Evolutionary conservation across 805 yeast genomes (phyloP).

Genomic region (Metschnikowia gruessii): DNA sequence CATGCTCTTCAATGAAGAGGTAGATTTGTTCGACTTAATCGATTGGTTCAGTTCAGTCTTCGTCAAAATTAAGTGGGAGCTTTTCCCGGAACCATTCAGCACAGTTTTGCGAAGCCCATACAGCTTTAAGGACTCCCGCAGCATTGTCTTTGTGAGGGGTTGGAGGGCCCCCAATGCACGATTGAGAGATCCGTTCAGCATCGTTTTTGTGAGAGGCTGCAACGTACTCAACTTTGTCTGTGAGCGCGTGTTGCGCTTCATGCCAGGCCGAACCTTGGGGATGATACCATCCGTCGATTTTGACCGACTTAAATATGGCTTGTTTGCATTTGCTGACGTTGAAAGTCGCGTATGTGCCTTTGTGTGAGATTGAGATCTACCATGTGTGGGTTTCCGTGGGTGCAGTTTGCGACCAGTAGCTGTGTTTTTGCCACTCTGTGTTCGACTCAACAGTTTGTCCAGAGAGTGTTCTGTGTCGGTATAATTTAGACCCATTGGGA

Average conservation of each 20-base stretch:
- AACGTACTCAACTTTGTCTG: slow-evolving; percentile 30
- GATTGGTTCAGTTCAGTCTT: slow-evolving; percentile 19
- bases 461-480: neutral
- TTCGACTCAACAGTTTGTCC: slow-evolving; percentile 1
- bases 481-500: too few relatives aligned
- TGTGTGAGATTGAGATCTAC: slow-evolving; percentile 17
- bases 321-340: slow-evolving; percentile 7
- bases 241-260: slow-evolving; percentile 37
- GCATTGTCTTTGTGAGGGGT: slow-evolving; percentile 20
- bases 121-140: slow-evolving; percentile 16
- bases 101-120: slow-evolving; percentile 15
- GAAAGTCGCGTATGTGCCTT: slow-evolving; percentile 13
- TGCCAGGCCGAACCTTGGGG: slow-evolving; percentile 22
- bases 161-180: slow-evolving; percentile 13
- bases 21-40: slow-evolving; percentile 31
- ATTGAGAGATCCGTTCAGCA: slow-evolving; percentile 15
- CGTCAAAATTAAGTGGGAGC: slow-evolving; percentile 4
- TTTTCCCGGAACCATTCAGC: slow-evolving; percentile 15
- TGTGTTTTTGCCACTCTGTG: slow-evolving; percentile 2
- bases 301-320: slow-evolving; percentile 36
- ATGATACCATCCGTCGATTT: slow-evolving; percentile 41
- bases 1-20: slow-evolving; percentile 34
- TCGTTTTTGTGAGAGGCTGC: slow-evolving; percentile 20
- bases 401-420: slow-evolving; percentile 3
- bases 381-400: slow-evolving; percentile 13